These are phyloP conservation scores for Wickerhamomyces mucosus DNA, from an alignment of 805 yeast genomes.

Conservation along the genomic window DNA sequence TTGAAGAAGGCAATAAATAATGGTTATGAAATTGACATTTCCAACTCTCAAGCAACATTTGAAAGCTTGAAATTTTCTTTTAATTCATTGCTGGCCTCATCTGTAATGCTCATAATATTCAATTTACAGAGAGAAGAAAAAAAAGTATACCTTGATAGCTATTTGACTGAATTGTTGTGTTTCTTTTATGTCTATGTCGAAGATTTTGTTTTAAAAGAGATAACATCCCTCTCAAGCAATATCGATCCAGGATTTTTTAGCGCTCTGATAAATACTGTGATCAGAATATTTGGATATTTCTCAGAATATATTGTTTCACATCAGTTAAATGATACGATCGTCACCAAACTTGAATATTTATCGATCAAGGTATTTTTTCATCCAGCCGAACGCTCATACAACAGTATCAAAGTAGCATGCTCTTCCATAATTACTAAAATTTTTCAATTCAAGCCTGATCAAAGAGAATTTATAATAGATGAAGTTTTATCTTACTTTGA, in stretches of 20 bases:
- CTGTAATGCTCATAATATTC: conserved; percentile 31
- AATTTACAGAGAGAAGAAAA: conserved; percentile 32
- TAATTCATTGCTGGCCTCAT: conserved; percentile 10
- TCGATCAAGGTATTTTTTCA: conserved; percentile 31
- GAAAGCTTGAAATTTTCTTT: conserved; percentile 3
- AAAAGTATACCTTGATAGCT: conserved; percentile 35
- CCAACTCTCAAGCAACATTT: too few species aligned
- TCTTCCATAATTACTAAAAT: conserved; percentile 15
- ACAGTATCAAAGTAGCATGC: conserved; percentile 11
- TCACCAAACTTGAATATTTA: conserved; percentile 53
- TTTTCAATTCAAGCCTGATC: conserved; percentile 29
- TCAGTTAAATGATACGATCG: conserved; percentile 36
- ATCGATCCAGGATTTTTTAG: background rate
- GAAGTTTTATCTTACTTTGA: conserved; percentile 49
- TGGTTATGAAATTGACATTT: conserved; percentile 16
- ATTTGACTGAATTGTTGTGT: conserved; percentile 30
- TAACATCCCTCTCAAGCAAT: background rate
- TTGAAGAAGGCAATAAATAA: conserved; percentile 20
- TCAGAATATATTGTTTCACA: conserved; percentile 11
- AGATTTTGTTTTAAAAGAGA: conserved; percentile 19
- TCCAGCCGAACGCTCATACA: conserved; percentile 11
- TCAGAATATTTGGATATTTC: conserved; percentile 11
- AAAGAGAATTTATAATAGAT: conserved; percentile 48
- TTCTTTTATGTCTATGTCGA: conserved; percentile 28
- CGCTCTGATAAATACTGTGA: conserved; percentile 5